A percentile compares a stretch with the other conserved stretches of the same genome.
These are phyloP conservation scores for Penicillium sp. DNA, from an alignment of 2,329 filamentous ascomycete genomes.

Conservation along the genomic window DNA sequence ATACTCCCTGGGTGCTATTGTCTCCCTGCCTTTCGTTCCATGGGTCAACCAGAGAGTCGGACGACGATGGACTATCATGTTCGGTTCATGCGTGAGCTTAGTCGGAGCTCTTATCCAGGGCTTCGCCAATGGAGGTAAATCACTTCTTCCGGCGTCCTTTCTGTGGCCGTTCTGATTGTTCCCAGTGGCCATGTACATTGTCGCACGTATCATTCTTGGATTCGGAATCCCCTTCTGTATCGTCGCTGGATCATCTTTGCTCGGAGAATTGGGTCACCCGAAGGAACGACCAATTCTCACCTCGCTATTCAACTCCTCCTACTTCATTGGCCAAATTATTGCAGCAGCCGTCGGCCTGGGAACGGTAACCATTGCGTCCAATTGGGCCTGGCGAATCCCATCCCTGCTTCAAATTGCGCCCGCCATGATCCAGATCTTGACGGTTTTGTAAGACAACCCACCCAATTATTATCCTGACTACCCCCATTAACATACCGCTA, in stretches of 20 bases:
- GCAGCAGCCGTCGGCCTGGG: constrained; percentile 36
- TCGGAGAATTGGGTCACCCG: constrained; percentile 64
- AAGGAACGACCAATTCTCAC: constrained; percentile 64
- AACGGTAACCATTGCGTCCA: constrained; percentile 37
- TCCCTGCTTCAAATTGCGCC: constrained; percentile 48
- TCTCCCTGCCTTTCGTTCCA: constrained; percentile 62
- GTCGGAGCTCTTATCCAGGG: constrained; percentile 62
- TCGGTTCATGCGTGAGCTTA: constrained; percentile 59
- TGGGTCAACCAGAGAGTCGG: constrained; percentile 60
- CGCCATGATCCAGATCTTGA: constrained; percentile 32
- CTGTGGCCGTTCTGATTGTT: neutral
- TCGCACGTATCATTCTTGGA: constrained; percentile 63
- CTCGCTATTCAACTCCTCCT: constrained; percentile 62
- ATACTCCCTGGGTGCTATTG: constrained; percentile 63
- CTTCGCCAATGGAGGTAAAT: constrained; percentile 52
- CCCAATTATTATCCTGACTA: neutral
- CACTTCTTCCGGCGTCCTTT: neutral
- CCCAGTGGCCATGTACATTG: constrained; percentile 61
- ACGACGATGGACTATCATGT: constrained; percentile 60
- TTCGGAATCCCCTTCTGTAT: constrained; percentile 65
- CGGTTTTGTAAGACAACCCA: constrained; percentile 30
- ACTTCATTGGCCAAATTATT: constrained; percentile 35
- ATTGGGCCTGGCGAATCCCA: constrained; percentile 55
- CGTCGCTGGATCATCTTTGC: constrained; percentile 60
- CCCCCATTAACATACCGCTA: constrained; percentile 7